Evolutionary conservation across 1,284 basidiomycete genomes (phyloP).

Genomic region (Ustilago bromivora): DNA sequence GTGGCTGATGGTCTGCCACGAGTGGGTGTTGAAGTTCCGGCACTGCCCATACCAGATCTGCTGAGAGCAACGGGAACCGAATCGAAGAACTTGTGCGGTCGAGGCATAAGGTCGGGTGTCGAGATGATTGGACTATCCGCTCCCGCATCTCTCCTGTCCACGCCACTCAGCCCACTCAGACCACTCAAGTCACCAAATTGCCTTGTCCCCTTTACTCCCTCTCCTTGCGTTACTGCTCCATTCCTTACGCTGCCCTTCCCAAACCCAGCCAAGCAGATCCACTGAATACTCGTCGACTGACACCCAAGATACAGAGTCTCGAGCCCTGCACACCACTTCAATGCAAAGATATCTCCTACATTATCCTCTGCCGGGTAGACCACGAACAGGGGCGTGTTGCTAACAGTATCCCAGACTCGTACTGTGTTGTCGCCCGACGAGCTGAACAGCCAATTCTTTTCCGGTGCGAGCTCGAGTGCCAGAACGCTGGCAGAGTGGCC

Average conservation of each 20-base stretch:
- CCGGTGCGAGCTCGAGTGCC: constrained; percentile 81
- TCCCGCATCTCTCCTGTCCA: background rate
- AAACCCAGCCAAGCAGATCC: constrained; percentile 48
- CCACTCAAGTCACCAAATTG: background rate
- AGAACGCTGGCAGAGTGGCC: constrained; percentile 90
- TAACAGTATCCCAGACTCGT: constrained; percentile 85
- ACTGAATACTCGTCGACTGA: constrained; percentile 78
- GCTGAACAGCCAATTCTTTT: constrained; percentile 67
- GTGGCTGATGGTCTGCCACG: constrained; percentile 9
- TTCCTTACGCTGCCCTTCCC: constrained; percentile 5
- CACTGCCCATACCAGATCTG: constrained; percentile 39
- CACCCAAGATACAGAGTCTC: constrained; percentile 85
- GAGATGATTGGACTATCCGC: constrained; percentile 48
- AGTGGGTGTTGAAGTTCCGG: constrained; percentile 33
- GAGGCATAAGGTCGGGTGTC: constrained; percentile 36
- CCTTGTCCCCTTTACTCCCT: background rate
- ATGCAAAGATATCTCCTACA: constrained; percentile 85
- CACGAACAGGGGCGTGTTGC: constrained; percentile 79
- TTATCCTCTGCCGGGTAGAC: constrained; percentile 86
- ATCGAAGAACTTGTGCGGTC: constrained; percentile 68
- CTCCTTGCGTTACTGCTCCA: background rate
- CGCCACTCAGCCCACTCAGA: background rate
- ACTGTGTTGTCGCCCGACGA: constrained; percentile 62
- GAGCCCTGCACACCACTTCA: constrained; percentile 80
- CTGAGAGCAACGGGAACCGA: constrained; percentile 69